Conservation (phyloP, 192 early-diverging fungal species). For the Ramicandelaber brevisporus region DNA sequence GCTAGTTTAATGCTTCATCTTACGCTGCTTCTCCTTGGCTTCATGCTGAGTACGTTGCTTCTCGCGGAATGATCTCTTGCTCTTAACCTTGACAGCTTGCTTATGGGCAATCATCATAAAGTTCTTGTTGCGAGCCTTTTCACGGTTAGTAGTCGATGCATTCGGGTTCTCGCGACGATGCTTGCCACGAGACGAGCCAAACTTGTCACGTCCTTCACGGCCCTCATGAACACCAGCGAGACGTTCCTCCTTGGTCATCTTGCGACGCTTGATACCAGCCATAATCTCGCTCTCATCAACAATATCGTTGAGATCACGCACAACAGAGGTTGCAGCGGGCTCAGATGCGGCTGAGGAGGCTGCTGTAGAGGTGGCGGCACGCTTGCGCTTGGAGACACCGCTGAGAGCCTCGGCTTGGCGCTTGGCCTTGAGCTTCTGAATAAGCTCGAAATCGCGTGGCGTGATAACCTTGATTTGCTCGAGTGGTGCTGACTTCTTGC, state of each 20-base stretch:
- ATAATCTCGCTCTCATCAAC: slow-evolving; percentile 15
- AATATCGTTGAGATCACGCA: slow-evolving; percentile 7
- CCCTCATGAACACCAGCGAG: slow-evolving; percentile 67
- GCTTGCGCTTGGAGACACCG: slow-evolving; percentile 1
- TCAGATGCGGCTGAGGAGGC: neutral
- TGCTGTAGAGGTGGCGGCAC: slow-evolving; percentile 1
- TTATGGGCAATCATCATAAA: slow-evolving; percentile 94
- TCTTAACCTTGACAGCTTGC: slow-evolving; percentile 41
- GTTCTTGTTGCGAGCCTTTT: slow-evolving; percentile 82
- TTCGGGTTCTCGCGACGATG: slow-evolving; percentile 39
- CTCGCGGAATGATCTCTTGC: slow-evolving; percentile 43
- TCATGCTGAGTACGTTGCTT: no score
- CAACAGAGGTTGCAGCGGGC: slow-evolving; percentile 3
- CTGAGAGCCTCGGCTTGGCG: slow-evolving; percentile 3
- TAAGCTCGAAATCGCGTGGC: slow-evolving; percentile 69
- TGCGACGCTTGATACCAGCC: slow-evolving; percentile 18
- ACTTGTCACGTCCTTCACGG: slow-evolving; percentile 80
- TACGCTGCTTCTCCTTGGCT: no score
- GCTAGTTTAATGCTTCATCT: no score
- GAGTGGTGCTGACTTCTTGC: neutral
- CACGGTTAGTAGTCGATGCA: slow-evolving; percentile 61
- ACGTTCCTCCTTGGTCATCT: slow-evolving; percentile 80
- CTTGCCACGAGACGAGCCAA: slow-evolving; percentile 66
- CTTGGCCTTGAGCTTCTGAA: slow-evolving; percentile 46
- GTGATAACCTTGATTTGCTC: slow-evolving; percentile 44